A percentile compares a stretch with the other conserved stretches of the same genome.
Conservation (phyloP, 2,329 filamentous ascomycete species). For the Sporothrix euskadiensis region DNA sequence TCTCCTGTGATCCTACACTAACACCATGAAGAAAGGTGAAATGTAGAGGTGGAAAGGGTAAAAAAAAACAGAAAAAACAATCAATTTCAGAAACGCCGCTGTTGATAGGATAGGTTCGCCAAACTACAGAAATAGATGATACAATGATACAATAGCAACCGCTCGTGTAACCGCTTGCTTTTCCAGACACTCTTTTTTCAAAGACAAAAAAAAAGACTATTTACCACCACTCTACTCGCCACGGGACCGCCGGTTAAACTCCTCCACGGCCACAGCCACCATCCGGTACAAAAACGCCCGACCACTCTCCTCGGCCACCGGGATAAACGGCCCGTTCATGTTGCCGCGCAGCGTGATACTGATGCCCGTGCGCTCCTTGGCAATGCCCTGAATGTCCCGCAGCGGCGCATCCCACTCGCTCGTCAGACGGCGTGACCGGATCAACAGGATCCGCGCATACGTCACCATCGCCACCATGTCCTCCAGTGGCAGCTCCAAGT, state of each 20-base stretch:
- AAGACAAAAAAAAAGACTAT: too few relatives aligned
- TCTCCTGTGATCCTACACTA: too few relatives aligned
- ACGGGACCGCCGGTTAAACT: conserved; percentile 61
- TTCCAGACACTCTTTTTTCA: not conserved
- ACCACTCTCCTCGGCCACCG: conserved; percentile 82
- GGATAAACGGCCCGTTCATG: conserved; percentile 91
- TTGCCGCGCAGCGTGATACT: conserved; percentile 86
- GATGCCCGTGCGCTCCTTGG: conserved; percentile 92
- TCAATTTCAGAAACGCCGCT: not conserved
- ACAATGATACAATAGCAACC: not conserved
- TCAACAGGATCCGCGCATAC: conserved; percentile 82
- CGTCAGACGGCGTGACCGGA: conserved; percentile 79
- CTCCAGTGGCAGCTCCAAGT: conserved; percentile 85
- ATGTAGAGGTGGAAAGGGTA: too few relatives aligned
- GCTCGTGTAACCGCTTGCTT: not conserved
- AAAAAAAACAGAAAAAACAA: not conserved
- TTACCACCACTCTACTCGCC: conserved; percentile 20
- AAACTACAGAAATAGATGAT: not conserved
- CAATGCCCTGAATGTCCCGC: conserved; percentile 95
- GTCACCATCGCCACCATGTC: conserved; percentile 90
- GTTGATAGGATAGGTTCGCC: not conserved
- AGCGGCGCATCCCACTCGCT: conserved; percentile 96
- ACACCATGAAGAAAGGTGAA: too few relatives aligned
- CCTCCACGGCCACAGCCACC: conserved; percentile 65
- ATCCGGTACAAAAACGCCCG: conserved; percentile 64